phyloP scores from a whole-genome alignment of 2,329 filamentous ascomycete genomes.

The Sclerotinia trifoliorum region DNA sequence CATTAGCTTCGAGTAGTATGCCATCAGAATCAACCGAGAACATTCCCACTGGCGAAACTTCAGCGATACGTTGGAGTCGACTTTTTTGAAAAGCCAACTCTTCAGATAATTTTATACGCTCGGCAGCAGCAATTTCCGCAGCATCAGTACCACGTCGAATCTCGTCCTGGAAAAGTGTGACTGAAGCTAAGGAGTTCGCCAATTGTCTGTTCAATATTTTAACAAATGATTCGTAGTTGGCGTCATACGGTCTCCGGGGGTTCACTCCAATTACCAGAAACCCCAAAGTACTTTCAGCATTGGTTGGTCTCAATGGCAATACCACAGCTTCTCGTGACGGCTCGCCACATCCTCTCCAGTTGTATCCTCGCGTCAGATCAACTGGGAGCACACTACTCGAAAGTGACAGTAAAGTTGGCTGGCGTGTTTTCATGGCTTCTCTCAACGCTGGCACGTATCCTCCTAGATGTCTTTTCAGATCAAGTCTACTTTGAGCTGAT shows the following conservation, averaged over 20 bases:
- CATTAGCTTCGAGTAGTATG: constrained; percentile 74
- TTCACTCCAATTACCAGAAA: constrained; percentile 52
- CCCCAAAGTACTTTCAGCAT: constrained; percentile 57
- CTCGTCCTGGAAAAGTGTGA: constrained; percentile 79
- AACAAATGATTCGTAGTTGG: constrained; percentile 75
- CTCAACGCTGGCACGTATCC: constrained; percentile 76
- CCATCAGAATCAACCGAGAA: constrained; percentile 75
- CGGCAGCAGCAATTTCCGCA: constrained; percentile 69
- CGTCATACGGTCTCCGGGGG: constrained; percentile 72
- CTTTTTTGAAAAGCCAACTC: constrained; percentile 33
- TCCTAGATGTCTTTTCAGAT: constrained; percentile 65
- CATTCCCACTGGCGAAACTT: constrained; percentile 78
- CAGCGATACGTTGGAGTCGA: constrained; percentile 62
- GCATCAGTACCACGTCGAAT: constrained; percentile 70
- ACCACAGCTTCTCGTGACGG: constrained; percentile 69
- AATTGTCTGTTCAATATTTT: constrained; percentile 71
- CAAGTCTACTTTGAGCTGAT: constrained; percentile 59
- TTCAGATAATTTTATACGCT: constrained; percentile 43
- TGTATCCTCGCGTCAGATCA: constrained; percentile 63
- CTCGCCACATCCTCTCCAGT: constrained; percentile 70
- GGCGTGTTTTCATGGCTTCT: constrained; percentile 66
- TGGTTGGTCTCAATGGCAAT: constrained; percentile 73
- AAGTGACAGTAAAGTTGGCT: constrained; percentile 64
- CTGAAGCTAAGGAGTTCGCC: constrained; percentile 75
- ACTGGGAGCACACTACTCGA: constrained; percentile 63